A percentile compares a stretch with the other conserved stretches of the same genome.
Conservation (phyloP, 306 rosid genomes). For the Pterocarpus macrocarpus region DNA sequence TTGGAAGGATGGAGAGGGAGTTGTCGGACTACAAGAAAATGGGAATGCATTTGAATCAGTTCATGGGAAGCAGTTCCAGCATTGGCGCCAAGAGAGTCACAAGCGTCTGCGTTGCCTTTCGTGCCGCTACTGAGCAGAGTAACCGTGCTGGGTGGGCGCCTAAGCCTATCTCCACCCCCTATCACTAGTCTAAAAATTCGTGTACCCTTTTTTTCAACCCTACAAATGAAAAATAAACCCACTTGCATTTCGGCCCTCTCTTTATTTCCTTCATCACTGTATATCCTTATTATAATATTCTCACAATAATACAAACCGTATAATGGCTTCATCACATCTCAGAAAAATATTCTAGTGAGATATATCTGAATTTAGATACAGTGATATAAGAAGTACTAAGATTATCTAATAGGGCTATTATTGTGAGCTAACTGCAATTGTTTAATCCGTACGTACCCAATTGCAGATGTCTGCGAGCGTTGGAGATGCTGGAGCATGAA, state of each 20-base stretch:
- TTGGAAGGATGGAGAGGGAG: conserved; percentile 70
- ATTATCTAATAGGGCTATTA: not conserved
- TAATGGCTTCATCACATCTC: not conserved
- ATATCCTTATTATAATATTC: no score
- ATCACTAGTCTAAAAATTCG: not conserved
- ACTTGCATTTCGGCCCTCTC: not conserved
- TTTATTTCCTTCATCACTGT: no score
- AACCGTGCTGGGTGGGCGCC: conserved; percentile 74
- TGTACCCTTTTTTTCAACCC: not conserved
- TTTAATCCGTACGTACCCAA: not conserved
- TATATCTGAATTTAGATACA: no score
- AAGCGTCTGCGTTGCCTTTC: conserved; percentile 80
- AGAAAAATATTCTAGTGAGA: not conserved
- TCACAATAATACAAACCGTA: no score
- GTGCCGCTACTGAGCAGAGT: conserved; percentile 73
- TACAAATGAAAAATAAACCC: not conserved
- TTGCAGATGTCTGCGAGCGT: conserved; percentile 78
- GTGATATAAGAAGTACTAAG: no score
- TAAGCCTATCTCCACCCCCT: no score
- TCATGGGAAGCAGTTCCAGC: conserved; percentile 94
- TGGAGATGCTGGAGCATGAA: conserved; percentile 86
- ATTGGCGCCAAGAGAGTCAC: conserved; percentile 94
- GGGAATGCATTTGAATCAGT: conserved; percentile 83
- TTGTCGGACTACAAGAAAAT: conserved; percentile 75
- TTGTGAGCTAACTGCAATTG: not conserved